These are phyloP conservation scores for Hyaloscypha bicolor DNA, from an alignment of 495 filamentous ascomycete genomes.

Conservation along the genomic window DNA sequence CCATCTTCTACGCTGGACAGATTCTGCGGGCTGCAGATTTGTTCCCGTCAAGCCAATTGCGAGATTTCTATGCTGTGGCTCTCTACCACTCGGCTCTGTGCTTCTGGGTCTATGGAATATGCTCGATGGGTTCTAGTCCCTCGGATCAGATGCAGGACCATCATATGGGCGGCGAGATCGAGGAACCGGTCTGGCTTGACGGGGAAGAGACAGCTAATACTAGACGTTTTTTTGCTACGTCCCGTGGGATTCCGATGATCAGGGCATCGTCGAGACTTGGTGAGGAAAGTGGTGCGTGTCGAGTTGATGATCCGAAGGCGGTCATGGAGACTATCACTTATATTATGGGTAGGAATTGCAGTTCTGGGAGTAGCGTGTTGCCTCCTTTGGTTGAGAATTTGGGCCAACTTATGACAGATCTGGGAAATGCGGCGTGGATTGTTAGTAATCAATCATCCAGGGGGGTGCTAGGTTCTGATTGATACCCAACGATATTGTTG, in stretches of 20 bases:
- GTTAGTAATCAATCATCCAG: not conserved
- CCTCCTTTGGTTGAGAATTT: conserved; percentile 17
- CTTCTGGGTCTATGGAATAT: conserved; percentile 61
- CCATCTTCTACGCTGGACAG: conserved; percentile 64
- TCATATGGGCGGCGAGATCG: conserved; percentile 24
- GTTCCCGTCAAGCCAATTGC: conserved; percentile 49
- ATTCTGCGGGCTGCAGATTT: conserved; percentile 53
- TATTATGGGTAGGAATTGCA: conserved; percentile 49
- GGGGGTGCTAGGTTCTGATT: not conserved
- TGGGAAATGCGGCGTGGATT: conserved; percentile 14
- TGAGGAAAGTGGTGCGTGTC: conserved; percentile 10
- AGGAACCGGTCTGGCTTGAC: conserved; percentile 23
- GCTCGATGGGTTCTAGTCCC: conserved; percentile 36
- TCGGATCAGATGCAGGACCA: conserved; percentile 7
- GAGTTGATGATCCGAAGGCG: conserved; percentile 45
- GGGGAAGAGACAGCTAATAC: conserved; percentile 12
- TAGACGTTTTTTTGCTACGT: conserved; percentile 1
- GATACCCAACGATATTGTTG: not conserved
- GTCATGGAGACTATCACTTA: conserved; percentile 51
- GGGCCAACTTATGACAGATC: conserved; percentile 7
- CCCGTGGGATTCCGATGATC: conserved; percentile 12
- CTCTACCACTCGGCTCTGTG: conserved; percentile 61
- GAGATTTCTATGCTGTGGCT: conserved; percentile 60
- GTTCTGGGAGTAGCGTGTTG: conserved; percentile 20
- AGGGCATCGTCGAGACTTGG: not conserved